These are phyloP conservation scores for Vachellia collinsii DNA, from an alignment of 306 rosid species.

Conservation along the genomic window DNA sequence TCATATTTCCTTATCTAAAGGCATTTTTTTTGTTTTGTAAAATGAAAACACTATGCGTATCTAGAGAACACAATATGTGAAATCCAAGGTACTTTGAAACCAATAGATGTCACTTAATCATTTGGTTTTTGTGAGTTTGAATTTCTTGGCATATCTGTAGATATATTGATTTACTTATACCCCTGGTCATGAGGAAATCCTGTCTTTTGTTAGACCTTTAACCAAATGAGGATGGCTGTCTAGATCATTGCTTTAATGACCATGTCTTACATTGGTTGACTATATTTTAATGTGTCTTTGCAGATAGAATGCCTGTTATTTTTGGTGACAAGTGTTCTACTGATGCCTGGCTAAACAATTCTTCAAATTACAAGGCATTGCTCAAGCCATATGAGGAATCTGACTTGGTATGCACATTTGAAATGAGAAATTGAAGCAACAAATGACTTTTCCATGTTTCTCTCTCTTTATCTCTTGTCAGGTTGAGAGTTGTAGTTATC, in stretches of 20 bases:
- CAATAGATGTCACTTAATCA: neutral
- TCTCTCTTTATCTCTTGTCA: neutral
- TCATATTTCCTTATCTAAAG: neutral
- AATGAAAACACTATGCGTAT: neutral
- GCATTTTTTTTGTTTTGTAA: neutral
- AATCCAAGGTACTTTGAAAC: neutral
- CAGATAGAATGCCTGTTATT: slow-evolving; percentile 95
- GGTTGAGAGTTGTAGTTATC: neutral
- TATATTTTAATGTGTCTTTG: slow-evolving; percentile 34
- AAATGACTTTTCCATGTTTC: neutral
- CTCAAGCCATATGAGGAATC: slow-evolving; percentile 76
- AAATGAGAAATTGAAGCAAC: slow-evolving; percentile 8
- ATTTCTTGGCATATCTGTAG: neutral
- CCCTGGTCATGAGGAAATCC: neutral
- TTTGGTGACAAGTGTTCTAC: slow-evolving; percentile 72
- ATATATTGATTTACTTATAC: neutral
- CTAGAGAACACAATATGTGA: neutral
- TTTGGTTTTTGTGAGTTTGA: slow-evolving; percentile 1
- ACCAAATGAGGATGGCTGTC: slow-evolving; percentile 11
- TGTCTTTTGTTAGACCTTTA: neutral
- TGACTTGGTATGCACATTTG: slow-evolving; percentile 68
- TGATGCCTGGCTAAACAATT: slow-evolving; percentile 70
- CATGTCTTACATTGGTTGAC: slow-evolving; percentile 17
- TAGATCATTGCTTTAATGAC: slow-evolving; percentile 29
- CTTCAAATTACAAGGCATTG: slow-evolving; percentile 56